Evolutionary conservation across 495 filamentous ascomycete genomes (phyloP).

Genomic region (Tirmania nivea): DNA sequence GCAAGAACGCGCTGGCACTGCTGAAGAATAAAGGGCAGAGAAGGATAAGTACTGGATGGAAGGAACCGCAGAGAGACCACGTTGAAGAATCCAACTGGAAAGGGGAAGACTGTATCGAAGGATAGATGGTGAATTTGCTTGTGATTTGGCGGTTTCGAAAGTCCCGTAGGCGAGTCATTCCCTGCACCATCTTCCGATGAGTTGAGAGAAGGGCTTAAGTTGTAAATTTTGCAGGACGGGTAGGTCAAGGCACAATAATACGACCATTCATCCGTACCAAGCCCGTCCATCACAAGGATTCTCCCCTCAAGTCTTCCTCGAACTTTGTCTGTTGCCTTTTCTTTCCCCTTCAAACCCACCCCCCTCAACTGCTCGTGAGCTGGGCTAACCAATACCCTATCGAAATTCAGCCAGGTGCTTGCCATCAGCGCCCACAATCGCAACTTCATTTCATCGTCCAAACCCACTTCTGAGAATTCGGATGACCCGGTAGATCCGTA

Average conservation of each 20-base stretch:
- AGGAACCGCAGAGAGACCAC: conserved; percentile 81
- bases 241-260: conserved; percentile 93
- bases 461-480: neutral
- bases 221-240: conserved; percentile 65
- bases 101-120: conserved; percentile 54
- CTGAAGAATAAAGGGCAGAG: conserved; percentile 48
- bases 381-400: conserved; percentile 82
- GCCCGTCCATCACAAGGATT: conserved; percentile 77
- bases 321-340: conserved; percentile 21
- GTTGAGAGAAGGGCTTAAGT: conserved; percentile 27
- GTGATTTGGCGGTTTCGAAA: conserved; percentile 57
- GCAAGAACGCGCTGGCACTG: conserved; percentile 83
- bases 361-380: conserved; percentile 53
- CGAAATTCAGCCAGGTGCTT: conserved; percentile 80
- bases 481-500: conserved; percentile 5
- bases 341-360: conserved; percentile 6
- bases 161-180: conserved; percentile 19
- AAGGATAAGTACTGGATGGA: conserved; percentile 50
- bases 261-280: conserved; percentile 88
- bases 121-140: conserved; percentile 57
- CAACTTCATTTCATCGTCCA: conserved; percentile 16
- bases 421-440: conserved; percentile 38
- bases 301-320: conserved; percentile 35
- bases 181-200: conserved; percentile 21
- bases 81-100: conserved; percentile 66